Conservation (phyloP, 129 eudicot species). For the Tanacetum coccineum region DNA sequence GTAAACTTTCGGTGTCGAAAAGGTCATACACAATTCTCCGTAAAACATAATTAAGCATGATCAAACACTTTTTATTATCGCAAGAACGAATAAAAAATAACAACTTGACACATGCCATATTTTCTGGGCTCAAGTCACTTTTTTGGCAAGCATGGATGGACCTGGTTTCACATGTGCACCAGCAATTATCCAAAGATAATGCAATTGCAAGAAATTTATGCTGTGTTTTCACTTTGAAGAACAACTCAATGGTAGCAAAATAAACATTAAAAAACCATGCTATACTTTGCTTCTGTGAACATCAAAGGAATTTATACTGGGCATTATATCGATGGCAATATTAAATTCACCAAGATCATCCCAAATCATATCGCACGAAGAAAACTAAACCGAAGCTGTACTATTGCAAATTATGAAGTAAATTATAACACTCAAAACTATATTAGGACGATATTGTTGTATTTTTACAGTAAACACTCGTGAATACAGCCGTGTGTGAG, state of each 20-base stretch:
- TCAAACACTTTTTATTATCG: background rate
- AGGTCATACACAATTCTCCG: too few relatives aligned
- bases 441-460: slow-evolving; percentile 28
- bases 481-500: slow-evolving; percentile 27
- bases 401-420: slow-evolving; percentile 23
- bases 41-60: background rate
- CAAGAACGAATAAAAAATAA: too few relatives aligned
- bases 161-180: background rate
- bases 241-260: background rate
- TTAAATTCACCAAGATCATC: slow-evolving; percentile 12
- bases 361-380: slow-evolving; percentile 13
- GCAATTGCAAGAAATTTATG: background rate
- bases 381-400: slow-evolving; percentile 12
- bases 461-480: slow-evolving; percentile 38
- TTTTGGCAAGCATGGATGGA: background rate
- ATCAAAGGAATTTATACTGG: slow-evolving; percentile 10
- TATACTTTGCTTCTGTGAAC: slow-evolving; percentile 7
- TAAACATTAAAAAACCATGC: background rate
- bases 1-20: too few relatives aligned
- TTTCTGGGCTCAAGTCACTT: background rate
- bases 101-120: background rate
- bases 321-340: slow-evolving; percentile 1
- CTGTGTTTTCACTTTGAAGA: slow-evolving; percentile 1
- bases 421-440: slow-evolving; percentile 31
- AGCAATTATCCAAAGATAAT: background rate